phyloP scores from a whole-genome alignment of 495 filamentous ascomycete species.

The Achaetomiella virescens region DNA sequence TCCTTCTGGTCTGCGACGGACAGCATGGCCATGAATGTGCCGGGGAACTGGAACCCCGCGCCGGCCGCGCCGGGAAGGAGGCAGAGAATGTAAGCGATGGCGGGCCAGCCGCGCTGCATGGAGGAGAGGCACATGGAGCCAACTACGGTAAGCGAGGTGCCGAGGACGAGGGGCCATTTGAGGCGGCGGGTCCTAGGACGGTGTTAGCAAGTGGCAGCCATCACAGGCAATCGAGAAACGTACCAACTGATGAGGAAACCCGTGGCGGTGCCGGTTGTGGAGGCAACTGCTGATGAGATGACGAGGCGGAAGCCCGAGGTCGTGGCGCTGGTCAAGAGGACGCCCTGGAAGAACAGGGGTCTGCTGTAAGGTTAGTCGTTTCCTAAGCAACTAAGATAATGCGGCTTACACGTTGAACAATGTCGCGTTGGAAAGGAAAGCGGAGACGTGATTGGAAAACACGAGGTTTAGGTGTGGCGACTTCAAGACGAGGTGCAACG shows the following conservation, averaged over 20 bases:
- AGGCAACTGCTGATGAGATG: conserved; percentile 52
- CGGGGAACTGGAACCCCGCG: conserved; percentile 59
- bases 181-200: conserved; percentile 44
- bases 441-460: conserved; percentile 61
- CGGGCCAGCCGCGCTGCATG: conserved; percentile 49
- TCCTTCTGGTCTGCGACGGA: conserved; percentile 61
- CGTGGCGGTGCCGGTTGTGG: conserved; percentile 53
- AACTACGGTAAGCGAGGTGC: conserved; percentile 48
- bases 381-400: neutral
- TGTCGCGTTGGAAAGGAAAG: conserved; percentile 59
- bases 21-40: conserved; percentile 60
- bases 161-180: conserved; percentile 56
- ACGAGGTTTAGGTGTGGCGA: conserved; percentile 61
- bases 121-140: conserved; percentile 47
- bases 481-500: conserved; percentile 53
- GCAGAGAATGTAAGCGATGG: conserved; percentile 54
- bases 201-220: no score
- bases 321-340: conserved; percentile 65
- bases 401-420: conserved; percentile 58
- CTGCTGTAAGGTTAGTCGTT: conserved; percentile 13
- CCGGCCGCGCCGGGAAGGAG: conserved; percentile 57
- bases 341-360: conserved; percentile 75
- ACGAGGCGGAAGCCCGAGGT: conserved; percentile 66
- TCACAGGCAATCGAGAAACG: no score
- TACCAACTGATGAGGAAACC: conserved; percentile 63